These are phyloP conservation scores for Podaxis pistillaris DNA, from an alignment of 768 basidiomycete species.

Conservation along the genomic window DNA sequence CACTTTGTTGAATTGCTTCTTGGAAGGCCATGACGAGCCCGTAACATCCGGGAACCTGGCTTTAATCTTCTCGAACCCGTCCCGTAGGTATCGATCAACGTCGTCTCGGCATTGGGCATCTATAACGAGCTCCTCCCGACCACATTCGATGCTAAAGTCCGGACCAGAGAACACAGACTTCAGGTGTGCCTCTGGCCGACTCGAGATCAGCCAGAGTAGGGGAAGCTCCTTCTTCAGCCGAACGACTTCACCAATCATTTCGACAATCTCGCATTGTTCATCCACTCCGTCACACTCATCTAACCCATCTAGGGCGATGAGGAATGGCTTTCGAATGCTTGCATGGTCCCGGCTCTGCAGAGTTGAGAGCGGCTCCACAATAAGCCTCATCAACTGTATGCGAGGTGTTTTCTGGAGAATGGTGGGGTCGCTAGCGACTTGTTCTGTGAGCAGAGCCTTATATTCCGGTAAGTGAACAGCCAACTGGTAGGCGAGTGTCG, in stretches of 20 bases:
- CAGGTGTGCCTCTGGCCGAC: not conserved
- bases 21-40: not conserved
- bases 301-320: not conserved
- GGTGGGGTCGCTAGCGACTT: not conserved
- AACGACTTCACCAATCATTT: not conserved
- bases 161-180: not conserved
- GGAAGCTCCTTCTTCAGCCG: not conserved
- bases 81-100: not conserved
- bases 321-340: not conserved
- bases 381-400: not conserved
- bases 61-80: not conserved
- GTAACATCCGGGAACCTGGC: not conserved
- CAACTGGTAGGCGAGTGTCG: conserved; percentile 2
- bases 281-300: not conserved
- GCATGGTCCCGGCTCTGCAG: not conserved
- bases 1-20: not conserved
- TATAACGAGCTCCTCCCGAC: not conserved
- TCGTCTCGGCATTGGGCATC: not conserved
- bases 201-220: not conserved
- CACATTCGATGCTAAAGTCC: not conserved
- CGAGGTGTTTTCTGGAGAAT: not conserved
- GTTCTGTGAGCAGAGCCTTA: not conserved
- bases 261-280: not conserved
- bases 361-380: not conserved
- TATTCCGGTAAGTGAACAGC: not conserved